phyloP scores from a whole-genome alignment of 1,284 basidiomycete genomes.

The Cryptococcus sp. region DNA sequence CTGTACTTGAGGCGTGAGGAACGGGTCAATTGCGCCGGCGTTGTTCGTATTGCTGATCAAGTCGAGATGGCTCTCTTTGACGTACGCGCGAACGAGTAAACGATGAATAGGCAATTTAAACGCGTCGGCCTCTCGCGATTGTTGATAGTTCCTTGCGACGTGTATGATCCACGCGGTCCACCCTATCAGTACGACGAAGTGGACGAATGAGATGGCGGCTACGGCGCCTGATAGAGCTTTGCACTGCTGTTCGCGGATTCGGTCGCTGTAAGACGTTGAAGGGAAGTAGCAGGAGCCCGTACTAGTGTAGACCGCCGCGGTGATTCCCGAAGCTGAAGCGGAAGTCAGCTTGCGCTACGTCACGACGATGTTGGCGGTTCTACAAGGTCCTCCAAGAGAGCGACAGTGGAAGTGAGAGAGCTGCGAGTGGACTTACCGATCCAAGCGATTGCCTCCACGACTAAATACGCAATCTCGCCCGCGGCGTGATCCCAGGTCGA shows the following conservation, averaged over 20 bases:
- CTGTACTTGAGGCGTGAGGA: no score
- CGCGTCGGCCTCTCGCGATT: not conserved
- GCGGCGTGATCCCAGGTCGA: slow-evolving; percentile 11
- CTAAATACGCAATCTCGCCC: slow-evolving; percentile 16
- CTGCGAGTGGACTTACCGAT: slow-evolving; percentile 5
- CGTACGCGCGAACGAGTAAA: not conserved
- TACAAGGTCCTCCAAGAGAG: no score
- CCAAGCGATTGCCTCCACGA: slow-evolving; percentile 6
- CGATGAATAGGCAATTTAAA: slow-evolving; percentile 13
- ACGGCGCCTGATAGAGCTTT: not conserved
- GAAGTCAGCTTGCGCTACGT: no score
- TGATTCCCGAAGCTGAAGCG: no score
- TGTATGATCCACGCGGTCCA: slow-evolving; percentile 12
- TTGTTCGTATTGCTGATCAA: no score
- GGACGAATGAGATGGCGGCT: slow-evolving; percentile 1
- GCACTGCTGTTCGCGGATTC: not conserved
- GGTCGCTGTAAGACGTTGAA: no score
- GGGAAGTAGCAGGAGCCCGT: slow-evolving; percentile 7
- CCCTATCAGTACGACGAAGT: slow-evolving; percentile 1
- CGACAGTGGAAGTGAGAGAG: not conserved
- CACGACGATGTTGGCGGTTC: not conserved
- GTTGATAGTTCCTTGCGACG: not conserved
- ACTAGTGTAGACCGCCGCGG: slow-evolving; percentile 1
- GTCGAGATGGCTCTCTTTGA: no score
- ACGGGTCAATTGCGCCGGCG: no score